These are phyloP conservation scores for Metarhizium rileyi DNA, from an alignment of 2,329 filamentous ascomycete species.

Conservation along the genomic window DNA sequence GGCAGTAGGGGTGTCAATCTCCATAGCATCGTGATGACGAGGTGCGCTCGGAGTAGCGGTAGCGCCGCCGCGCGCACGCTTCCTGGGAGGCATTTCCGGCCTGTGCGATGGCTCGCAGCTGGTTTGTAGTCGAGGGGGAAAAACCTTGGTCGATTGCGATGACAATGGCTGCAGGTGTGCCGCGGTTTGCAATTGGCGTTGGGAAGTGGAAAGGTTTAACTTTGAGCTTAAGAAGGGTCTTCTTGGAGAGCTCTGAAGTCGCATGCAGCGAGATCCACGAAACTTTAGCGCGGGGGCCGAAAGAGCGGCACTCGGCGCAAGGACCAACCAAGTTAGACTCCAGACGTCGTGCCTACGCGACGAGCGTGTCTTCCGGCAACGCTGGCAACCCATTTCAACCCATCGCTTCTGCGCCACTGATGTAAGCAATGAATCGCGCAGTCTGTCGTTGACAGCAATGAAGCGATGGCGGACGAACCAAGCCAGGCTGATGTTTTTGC, in stretches of 20 bases:
- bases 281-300: not conserved
- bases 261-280: not conserved
- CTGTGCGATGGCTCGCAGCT: not conserved
- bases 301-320: too few species aligned
- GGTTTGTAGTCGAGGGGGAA: not conserved
- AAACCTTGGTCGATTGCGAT: not conserved
- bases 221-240: not conserved
- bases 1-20: conserved; percentile 44
- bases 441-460: conserved; percentile 5
- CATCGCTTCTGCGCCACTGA: not conserved
- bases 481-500: conserved; percentile 49
- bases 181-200: not conserved
- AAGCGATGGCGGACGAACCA: conserved; percentile 27
- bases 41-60: conserved; percentile 46
- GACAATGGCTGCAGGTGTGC: not conserved
- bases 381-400: not conserved
- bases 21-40: conserved; percentile 51
- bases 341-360: not conserved
- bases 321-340: too few species aligned
- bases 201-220: not conserved
- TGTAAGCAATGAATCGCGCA: not conserved
- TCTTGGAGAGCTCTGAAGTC: not conserved
- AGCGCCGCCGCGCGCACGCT: conserved; percentile 51
- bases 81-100: conserved; percentile 56
- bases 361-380: not conserved